Evolutionary conservation across 2,329 filamentous ascomycete genomes (phyloP).

Genomic region (Fusarium bactridioides): DNA sequence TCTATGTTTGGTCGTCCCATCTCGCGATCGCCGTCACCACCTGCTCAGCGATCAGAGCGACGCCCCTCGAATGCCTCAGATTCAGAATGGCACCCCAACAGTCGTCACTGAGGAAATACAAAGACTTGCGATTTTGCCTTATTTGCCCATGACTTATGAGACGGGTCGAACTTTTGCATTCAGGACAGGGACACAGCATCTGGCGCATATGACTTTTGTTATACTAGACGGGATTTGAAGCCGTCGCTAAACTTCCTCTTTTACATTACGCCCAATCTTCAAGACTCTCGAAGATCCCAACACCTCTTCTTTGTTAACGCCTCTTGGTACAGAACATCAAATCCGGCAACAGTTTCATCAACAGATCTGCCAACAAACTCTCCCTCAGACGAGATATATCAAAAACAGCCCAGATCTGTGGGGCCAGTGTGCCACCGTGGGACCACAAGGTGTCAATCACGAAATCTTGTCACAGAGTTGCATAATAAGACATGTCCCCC

Average conservation of each 20-base stretch:
- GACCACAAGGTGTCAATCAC: constrained; percentile 24
- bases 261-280: not conserved
- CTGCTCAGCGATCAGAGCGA: constrained; percentile 38
- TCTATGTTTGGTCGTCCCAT: constrained; percentile 33
- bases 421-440: not conserved
- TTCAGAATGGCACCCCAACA: constrained; percentile 34
- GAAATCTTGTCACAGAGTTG: constrained; percentile 29
- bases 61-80: constrained; percentile 39
- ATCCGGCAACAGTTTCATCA: not conserved
- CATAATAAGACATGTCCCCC: constrained; percentile 26
- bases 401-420: constrained; percentile 28
- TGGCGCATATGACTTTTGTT: constrained; percentile 19
- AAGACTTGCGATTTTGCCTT: not conserved
- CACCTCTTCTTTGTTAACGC: not conserved
- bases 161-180: constrained; percentile 10
- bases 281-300: not conserved
- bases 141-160: constrained; percentile 17
- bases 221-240: constrained; percentile 1
- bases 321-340: not conserved
- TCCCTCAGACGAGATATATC: constrained; percentile 8
- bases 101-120: constrained; percentile 24
- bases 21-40: constrained; percentile 41
- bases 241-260: not conserved
- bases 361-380: not conserved
- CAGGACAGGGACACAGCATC: constrained; percentile 13